Conservation (phyloP, 2,329 filamentous ascomycete genomes). For the Microascus cirrosus region DNA sequence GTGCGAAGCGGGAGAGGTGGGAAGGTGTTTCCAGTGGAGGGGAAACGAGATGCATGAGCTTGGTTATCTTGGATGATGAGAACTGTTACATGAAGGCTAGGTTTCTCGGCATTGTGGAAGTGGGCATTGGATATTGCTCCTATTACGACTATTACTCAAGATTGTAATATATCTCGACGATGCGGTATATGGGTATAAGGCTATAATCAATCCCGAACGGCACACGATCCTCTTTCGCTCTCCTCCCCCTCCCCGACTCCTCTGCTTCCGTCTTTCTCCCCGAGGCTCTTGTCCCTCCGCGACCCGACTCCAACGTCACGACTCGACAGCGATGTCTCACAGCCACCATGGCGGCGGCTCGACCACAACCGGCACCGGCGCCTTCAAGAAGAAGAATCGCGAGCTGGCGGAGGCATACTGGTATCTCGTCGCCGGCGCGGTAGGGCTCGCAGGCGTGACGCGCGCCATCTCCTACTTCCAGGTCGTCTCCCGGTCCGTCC, state of each 20-base stretch:
- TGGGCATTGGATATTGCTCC: not conserved
- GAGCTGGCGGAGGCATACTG: conserved; percentile 42
- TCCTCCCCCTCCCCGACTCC: too few species aligned
- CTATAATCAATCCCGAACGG: not conserved
- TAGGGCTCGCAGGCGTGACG: conserved; percentile 27
- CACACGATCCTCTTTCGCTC: not conserved
- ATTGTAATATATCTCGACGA: not conserved
- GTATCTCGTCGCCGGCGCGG: conserved; percentile 42
- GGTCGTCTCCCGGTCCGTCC: conserved; percentile 25
- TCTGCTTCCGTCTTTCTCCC: not conserved
- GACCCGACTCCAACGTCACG: not conserved
- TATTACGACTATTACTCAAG: not conserved
- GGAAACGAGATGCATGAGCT: too few species aligned
- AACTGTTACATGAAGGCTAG: too few species aligned
- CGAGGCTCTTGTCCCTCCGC: not conserved
- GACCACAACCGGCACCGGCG: conserved; percentile 16
- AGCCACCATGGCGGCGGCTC: conserved; percentile 8
- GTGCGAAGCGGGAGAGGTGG: too few species aligned
- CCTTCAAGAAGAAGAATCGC: conserved; percentile 30
- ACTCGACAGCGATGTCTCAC: not conserved
- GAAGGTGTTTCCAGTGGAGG: too few species aligned
- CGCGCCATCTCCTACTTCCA: conserved; percentile 32
- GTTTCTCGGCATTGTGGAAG: not conserved
- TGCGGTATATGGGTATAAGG: not conserved
- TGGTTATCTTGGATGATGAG: too few species aligned